Percentiles rank a stretch among this genome's conserved stretches.
phyloP scores from a whole-genome alignment of 257 asterid genomes.

The Gynochthodes officinalis region DNA sequence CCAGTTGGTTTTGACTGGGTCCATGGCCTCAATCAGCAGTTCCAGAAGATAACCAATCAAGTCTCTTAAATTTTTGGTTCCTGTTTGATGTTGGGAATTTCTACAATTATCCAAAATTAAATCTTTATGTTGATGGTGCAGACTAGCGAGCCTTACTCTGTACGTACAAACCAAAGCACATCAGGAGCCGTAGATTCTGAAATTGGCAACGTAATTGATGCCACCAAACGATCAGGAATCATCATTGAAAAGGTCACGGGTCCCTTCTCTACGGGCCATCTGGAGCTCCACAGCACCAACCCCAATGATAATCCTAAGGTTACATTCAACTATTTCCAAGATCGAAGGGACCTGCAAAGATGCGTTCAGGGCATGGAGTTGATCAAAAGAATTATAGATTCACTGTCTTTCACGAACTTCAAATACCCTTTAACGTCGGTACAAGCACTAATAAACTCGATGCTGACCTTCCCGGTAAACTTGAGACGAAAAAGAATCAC shows the following conservation, averaged over 20 bases:
- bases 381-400: conserved; percentile 41
- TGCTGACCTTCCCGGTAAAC: conserved; percentile 42
- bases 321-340: conserved; percentile 73
- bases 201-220: background rate
- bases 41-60: conserved; percentile 37
- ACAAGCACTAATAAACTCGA: conserved; percentile 32
- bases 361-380: conserved; percentile 64
- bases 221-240: conserved; percentile 32
- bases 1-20: conserved; percentile 36
- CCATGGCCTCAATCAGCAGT: conserved; percentile 23
- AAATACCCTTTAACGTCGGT: conserved; percentile 42
- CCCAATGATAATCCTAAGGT: conserved; percentile 68
- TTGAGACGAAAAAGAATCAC: conserved; percentile 40
- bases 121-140: too few relatives aligned
- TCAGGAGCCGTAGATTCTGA: background rate
- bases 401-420: conserved; percentile 36
- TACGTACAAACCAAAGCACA: conserved; percentile 17
- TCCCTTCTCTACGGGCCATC: conserved; percentile 61
- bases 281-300: conserved; percentile 51
- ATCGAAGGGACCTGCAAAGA: conserved; percentile 57
- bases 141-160: conserved; percentile 23
- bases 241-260: conserved; percentile 58
- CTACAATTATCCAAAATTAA: too few relatives aligned
- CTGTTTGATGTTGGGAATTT: too few relatives aligned
- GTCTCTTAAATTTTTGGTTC: conserved; percentile 28